phyloP scores from a whole-genome alignment of 192 early-diverging fungal genomes.

The Lunasporangiospora selenospora region DNA sequence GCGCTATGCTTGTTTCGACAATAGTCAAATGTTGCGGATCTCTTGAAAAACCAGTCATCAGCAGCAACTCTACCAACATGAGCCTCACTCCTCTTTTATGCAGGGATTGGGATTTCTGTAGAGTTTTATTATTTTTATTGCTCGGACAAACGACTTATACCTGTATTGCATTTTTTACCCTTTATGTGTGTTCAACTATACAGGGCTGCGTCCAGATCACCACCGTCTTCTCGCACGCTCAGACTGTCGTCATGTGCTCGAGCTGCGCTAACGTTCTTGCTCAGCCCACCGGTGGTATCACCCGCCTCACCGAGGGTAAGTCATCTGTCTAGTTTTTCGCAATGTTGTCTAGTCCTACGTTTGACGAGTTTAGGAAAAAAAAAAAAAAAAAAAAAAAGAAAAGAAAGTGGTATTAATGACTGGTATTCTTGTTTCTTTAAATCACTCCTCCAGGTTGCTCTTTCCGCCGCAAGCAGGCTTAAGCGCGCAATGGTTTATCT shows the following conservation, averaged over 20 bases:
- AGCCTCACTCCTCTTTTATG: no score
- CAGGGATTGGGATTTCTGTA: no score
- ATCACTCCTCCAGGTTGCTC: conserved; percentile 32
- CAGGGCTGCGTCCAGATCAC: conserved; percentile 95
- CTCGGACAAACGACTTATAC: no score
- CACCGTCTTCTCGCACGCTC: conserved; percentile 99
- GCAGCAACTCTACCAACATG: no score
- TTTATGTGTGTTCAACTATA: neutral
- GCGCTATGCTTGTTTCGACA: no score
- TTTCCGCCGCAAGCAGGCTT: conserved; percentile 52
- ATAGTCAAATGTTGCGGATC: no score
- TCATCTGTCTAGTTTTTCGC: no score
- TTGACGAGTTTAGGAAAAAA: no score
- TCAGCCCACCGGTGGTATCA: conserved; percentile 99
- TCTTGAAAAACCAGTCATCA: no score
- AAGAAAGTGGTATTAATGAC: neutral
- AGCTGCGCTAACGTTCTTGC: conserved; percentile 97
- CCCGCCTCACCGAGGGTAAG: conserved; percentile 93
- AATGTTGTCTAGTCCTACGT: no score
- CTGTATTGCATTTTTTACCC: neutral
- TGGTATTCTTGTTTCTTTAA: neutral
- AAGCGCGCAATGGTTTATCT: conserved; percentile 39
- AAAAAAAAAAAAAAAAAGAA: no score
- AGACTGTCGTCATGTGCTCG: conserved; percentile 97
- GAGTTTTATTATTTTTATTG: no score